A percentile compares a stretch with the other conserved stretches of the same genome.
Evolutionary conservation across 345 rosid species (phyloP).

Genomic region (Anastatica hierochuntica): DNA sequence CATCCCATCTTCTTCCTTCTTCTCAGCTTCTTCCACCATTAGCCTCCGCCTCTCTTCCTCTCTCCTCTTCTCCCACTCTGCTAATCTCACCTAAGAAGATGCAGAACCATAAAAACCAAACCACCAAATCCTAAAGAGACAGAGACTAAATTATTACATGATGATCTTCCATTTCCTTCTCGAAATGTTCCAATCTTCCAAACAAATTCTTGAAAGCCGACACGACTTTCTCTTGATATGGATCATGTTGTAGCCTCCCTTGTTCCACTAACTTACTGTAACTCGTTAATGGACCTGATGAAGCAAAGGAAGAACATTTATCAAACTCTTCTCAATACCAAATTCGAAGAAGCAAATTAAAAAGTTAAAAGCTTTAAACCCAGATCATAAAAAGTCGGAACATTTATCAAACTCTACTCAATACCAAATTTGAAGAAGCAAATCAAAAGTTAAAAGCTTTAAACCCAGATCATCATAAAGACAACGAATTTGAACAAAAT

Average conservation of each 20-base stretch:
- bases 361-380: too few species aligned
- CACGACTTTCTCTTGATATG: constrained; percentile 65
- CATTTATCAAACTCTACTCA: too few species aligned
- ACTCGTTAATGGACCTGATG: constrained; percentile 40
- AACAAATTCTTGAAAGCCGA: constrained; percentile 54
- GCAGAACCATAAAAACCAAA: background rate
- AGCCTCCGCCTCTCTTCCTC: constrained; percentile 56
- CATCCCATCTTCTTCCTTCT: constrained; percentile 46
- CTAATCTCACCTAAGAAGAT: constrained; percentile 43
- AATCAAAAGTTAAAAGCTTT: too few species aligned
- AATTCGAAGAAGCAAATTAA: too few species aligned
- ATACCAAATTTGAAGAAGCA: too few species aligned
- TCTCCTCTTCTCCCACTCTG: constrained; percentile 70
- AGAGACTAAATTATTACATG: constrained; percentile 36
- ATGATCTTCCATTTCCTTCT: constrained; percentile 75
- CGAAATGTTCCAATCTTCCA: constrained; percentile 68
- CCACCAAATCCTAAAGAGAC: background rate
- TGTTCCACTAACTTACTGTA: constrained; percentile 52
- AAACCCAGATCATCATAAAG: too few species aligned
- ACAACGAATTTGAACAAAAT: background rate
- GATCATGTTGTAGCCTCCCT: constrained; percentile 73
- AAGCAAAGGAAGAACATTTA: background rate
- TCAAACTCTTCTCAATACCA: background rate
- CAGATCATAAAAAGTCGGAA: too few species aligned
- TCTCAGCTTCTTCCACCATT: constrained; percentile 72